Conservation (phyloP, 2,329 filamentous ascomycete species). For the Claviceps sp. region DNA sequence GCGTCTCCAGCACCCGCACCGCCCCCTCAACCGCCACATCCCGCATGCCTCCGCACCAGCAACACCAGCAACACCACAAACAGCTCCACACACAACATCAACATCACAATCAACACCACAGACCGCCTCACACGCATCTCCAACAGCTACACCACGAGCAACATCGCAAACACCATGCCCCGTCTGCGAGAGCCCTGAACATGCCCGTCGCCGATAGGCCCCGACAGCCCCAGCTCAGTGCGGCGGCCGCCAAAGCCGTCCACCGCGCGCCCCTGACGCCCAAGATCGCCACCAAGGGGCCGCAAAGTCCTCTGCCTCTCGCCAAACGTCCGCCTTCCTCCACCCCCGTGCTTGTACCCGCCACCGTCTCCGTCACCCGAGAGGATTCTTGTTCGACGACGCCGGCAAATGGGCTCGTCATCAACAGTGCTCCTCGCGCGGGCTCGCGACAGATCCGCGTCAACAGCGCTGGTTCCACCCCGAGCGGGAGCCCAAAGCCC, state of each 20-base stretch:
- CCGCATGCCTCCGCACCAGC: background rate
- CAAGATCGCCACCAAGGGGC: constrained; percentile 36
- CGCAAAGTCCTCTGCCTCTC: constrained; percentile 22
- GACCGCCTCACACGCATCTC: no score
- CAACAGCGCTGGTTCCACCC: constrained; percentile 55
- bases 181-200: constrained; percentile 11
- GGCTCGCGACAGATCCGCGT: constrained; percentile 58
- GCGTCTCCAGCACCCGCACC: background rate
- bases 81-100: no score
- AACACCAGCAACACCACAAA: no score
- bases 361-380: constrained; percentile 10
- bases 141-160: background rate
- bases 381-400: constrained; percentile 41
- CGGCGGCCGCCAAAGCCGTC: constrained; percentile 42
- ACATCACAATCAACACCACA: no score
- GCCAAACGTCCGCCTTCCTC: constrained; percentile 18
- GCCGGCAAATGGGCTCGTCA: constrained; percentile 40
- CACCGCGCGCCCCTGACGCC: constrained; percentile 37
- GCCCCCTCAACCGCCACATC: background rate
- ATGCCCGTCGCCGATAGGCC: constrained; percentile 42
- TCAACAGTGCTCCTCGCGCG: constrained; percentile 67
- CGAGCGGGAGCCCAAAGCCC: constrained; percentile 43
- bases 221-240: constrained; percentile 55
- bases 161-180: constrained; percentile 4
- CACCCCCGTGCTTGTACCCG: constrained; percentile 9